phyloP scores from a whole-genome alignment of 148 eudicot genomes.

The Rhododendron mucronatum region DNA sequence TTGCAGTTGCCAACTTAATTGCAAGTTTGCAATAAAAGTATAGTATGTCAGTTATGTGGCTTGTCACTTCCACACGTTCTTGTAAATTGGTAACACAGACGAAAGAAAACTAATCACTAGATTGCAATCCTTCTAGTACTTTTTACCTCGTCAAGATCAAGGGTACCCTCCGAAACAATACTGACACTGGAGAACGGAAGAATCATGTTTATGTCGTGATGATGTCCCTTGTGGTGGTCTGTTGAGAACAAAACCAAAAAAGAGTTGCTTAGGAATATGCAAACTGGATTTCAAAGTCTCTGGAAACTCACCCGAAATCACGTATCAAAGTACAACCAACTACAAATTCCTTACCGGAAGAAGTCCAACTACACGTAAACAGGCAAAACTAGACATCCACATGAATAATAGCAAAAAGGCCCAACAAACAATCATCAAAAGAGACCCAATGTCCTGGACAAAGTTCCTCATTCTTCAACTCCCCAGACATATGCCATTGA shows the following conservation, averaged over 20 bases:
- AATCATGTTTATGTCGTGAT: conserved; percentile 86
- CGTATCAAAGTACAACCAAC: neutral
- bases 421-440: neutral
- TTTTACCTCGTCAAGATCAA: conserved; percentile 91
- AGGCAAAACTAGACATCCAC: neutral
- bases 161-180: conserved; percentile 76
- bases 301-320: neutral
- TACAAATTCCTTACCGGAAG: neutral
- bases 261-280: neutral
- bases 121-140: neutral
- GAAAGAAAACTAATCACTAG: neutral
- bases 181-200: conserved; percentile 89
- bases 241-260: neutral
- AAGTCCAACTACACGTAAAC: neutral
- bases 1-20: neutral
- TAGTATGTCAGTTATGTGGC: neutral
- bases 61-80: neutral
- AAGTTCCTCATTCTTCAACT: neutral
- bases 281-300: conserved; percentile 5
- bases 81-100: neutral
- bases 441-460: neutral
- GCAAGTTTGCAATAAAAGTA: neutral
- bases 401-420: neutral
- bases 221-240: conserved; percentile 76
- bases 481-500: neutral